Conservation (phyloP, 2,329 filamentous ascomycete species). For the Sporothrix protearum region DNA sequence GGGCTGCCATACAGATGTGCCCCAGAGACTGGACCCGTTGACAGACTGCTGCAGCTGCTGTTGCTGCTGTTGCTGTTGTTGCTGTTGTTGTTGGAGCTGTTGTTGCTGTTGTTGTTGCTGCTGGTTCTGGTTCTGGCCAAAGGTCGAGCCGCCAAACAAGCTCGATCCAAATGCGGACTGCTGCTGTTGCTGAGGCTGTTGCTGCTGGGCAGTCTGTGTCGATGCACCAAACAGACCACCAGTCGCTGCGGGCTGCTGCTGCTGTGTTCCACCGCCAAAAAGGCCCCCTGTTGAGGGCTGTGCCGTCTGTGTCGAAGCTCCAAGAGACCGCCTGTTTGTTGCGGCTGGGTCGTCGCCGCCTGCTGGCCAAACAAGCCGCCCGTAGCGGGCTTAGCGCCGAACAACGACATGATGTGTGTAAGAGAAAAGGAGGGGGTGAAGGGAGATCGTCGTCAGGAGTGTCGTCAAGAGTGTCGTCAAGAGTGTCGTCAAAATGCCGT, state of each 20-base stretch:
- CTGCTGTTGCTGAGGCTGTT: constrained; percentile 36
- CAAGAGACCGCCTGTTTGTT: constrained; percentile 23
- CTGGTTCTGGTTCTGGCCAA: constrained; percentile 11
- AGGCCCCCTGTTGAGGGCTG: constrained; percentile 18
- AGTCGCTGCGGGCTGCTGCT: constrained; percentile 9
- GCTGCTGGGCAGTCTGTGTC: constrained; percentile 31
- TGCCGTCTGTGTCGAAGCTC: constrained; percentile 21
- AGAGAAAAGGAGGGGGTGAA: too few species aligned
- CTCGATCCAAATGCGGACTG: constrained; percentile 25
- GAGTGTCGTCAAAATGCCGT: not conserved
- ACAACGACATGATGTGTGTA: constrained; percentile 27
- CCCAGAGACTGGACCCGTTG: constrained; percentile 38
- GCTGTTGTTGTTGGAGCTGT: constrained; percentile 39
- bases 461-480: not conserved
- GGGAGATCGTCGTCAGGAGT: not conserved
- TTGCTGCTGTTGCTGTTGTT: constrained; percentile 39
- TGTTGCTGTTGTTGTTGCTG: constrained; percentile 36
- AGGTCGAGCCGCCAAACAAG: constrained; percentile 13
- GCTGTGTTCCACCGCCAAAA: constrained; percentile 21
- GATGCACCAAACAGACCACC: constrained; percentile 21
- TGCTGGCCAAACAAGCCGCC: constrained; percentile 23
- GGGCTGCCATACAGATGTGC: constrained; percentile 52
- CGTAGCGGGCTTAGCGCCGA: constrained; percentile 26
- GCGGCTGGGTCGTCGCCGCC: constrained; percentile 34
- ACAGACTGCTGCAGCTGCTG: constrained; percentile 40